Base-by-base conservation (phyloP, 805 yeast species). In the Wickerhamomyces xylosicus region DNA sequence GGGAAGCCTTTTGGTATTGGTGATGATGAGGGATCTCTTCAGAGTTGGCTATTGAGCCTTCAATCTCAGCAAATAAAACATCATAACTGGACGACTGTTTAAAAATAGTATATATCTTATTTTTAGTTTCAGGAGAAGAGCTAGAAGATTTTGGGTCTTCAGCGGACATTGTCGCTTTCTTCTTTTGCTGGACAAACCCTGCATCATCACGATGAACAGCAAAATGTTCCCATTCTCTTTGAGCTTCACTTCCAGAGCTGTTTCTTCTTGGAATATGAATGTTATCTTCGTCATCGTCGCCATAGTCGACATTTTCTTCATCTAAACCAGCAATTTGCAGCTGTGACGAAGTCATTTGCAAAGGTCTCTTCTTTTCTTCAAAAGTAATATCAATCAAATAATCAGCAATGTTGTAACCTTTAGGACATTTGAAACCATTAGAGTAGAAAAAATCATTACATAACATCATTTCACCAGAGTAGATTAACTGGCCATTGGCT, bases 361-460 rank as follows among this genome's bases (percentile, higher is more conserved):
- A 5, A 16, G 41, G 31, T 20, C 32, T 45, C 20, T 40, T 46
- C 31, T 39, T 48, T 20, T 59, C 54, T 38, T 77, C 80, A 57
- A 87, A 85, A 0, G 97, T 89, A 31, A 92, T 74, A 55, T 92
- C 98, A 45, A 92, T 84, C 56, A 90, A 64, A 53, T 77, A 92
- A 57, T 92, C 98, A 1, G 97, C 98, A 51, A 92, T 75, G 53
- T 92, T 92, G 57, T 85, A 90, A 31, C 95, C 95, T 13, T 70
- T 57, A 2, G 98, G 98, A 59, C 96, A 86, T 37, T 66, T 62
- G 58, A 76, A 85, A 0, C 97, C 97, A 50, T 77, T 71, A 27
- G 67, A 70, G 8, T 74, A 67, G 56, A 92, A 85, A 58, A 82
- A 87, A 41, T 81, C 83, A 47, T 77, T 74, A 39, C 92, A 83